Evolutionary conservation across 495 filamentous ascomycete genomes (phyloP), one percentile per base, ranked within the genome.

Genomic region (Neohortaea acidophila): DNA sequence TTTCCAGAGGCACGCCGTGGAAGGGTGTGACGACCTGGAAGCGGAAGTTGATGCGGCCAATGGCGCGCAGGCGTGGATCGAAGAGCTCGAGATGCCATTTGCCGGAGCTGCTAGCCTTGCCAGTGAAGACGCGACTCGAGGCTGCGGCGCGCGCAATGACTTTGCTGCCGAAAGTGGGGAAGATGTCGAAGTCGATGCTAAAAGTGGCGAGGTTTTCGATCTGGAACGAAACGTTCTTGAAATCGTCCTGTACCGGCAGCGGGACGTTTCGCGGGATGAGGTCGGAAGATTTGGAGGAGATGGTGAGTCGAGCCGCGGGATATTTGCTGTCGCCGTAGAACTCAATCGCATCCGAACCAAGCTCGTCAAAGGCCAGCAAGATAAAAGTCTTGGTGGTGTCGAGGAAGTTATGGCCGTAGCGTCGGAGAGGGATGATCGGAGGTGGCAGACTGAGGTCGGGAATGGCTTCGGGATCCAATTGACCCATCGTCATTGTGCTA

Each of bases 11-110:
- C 44, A 79, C 77, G n/a, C 91, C 87, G 45, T 76, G 75, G 59
- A 94, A 97, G 1, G 89, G 87, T 54, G 92, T 93, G 53, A 97
- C 94, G 23, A 96, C 81, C 55, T 94, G 86, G 46, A 79, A 92
- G 44, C 82, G 75, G 65, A 97, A 96, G 36, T 68, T 82, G 43
- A 97, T 80, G 51, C 91, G 83, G 18, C 91, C 89, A 52, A 96
- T 93, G n/a, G 84, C 78, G 26, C 86, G 76, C 33, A 97, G 67
- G 19, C 89, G 73, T 12, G 84, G 82, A 58, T 97, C 89, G 43
- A 96, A 93, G 1, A 97, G 67, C 14, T 89, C 85, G 15, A 96
- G 64, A 51, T 75, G 81, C 57, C 81, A 87, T 31, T 66, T 75
- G 6, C 84, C 86, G 2, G 81, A 79, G 59, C 79, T 85, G 43